These are phyloP conservation scores for Cystobasidiopsis lactophilus DNA, from an alignment of 768 basidiomycete species.

Conservation along the genomic window DNA sequence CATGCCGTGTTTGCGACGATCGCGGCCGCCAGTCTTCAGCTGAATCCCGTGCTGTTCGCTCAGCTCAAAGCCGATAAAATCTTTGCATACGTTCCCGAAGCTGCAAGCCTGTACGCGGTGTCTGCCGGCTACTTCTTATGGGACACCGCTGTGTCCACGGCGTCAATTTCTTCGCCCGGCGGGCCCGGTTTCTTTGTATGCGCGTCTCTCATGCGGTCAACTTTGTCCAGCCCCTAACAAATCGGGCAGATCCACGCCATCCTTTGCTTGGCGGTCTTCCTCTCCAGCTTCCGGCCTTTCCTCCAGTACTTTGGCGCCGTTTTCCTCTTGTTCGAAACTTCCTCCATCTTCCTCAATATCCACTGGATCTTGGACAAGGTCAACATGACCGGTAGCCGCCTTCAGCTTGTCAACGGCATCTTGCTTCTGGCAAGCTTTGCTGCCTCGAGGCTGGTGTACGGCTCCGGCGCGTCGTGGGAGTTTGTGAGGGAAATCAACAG, in stretches of 20 bases:
- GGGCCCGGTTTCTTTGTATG: neutral
- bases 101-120: neutral
- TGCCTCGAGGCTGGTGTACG: constrained; percentile 22
- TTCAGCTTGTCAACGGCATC: constrained; percentile 21
- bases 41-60: neutral
- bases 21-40: neutral
- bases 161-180: no score
- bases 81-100: neutral
- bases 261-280: neutral
- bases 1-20: neutral
- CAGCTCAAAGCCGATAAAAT: neutral
- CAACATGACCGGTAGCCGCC: neutral
- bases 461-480: constrained; percentile 25
- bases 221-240: no score
- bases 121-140: neutral
- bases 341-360: neutral
- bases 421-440: constrained; percentile 25
- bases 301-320: neutral
- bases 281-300: neutral
- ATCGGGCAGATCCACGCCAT: neutral
- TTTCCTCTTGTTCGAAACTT: neutral
- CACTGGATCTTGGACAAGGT: neutral
- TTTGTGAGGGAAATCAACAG: neutral
- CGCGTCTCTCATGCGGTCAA: no score
- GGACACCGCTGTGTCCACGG: neutral